A percentile compares a stretch with the other conserved stretches of the same genome.
Evolutionary conservation across 768 basidiomycete genomes (phyloP).

Genomic region (Russula dissimulans): DNA sequence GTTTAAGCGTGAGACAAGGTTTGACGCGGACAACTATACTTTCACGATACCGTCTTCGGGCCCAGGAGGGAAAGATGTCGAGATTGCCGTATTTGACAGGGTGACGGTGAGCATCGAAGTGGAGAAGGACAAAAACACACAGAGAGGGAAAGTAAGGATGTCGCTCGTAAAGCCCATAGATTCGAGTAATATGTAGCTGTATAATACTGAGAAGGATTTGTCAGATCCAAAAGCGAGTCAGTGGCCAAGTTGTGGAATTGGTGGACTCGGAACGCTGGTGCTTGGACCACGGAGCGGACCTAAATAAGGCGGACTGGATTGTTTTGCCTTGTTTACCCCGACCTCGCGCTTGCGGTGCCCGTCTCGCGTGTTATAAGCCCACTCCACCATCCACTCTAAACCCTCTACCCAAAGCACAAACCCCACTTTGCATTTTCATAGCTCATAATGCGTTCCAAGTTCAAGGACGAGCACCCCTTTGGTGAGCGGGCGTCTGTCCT

Average conservation of each 20-base stretch:
- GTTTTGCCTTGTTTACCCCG: constrained; percentile 17
- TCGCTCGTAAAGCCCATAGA: constrained; percentile 60
- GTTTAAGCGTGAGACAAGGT: constrained; percentile 84
- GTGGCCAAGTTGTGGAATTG: no score
- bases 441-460: constrained; percentile 76
- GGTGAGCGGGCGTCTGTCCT: constrained; percentile 44
- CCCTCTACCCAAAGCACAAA: constrained; percentile 8
- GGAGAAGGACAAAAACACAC: constrained; percentile 92
- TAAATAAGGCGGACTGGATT: constrained; percentile 9
- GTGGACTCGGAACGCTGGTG: no score
- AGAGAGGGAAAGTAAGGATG: constrained; percentile 85
- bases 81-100: constrained; percentile 88
- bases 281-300: not conserved
- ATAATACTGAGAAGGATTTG: not conserved
- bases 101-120: constrained; percentile 85
- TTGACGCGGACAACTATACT: constrained; percentile 86
- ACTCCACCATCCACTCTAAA: not conserved
- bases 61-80: constrained; percentile 33
- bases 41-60: constrained; percentile 52
- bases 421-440: not conserved
- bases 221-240: not conserved
- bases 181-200: constrained; percentile 33
- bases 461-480: constrained; percentile 99
- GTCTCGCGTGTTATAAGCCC: constrained; percentile 9
- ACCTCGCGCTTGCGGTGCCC: not conserved